Percentiles rank a stretch among this genome's conserved stretches.
Conservation (phyloP, 441 rosid genomes). For the Populus hybrid region DNA sequence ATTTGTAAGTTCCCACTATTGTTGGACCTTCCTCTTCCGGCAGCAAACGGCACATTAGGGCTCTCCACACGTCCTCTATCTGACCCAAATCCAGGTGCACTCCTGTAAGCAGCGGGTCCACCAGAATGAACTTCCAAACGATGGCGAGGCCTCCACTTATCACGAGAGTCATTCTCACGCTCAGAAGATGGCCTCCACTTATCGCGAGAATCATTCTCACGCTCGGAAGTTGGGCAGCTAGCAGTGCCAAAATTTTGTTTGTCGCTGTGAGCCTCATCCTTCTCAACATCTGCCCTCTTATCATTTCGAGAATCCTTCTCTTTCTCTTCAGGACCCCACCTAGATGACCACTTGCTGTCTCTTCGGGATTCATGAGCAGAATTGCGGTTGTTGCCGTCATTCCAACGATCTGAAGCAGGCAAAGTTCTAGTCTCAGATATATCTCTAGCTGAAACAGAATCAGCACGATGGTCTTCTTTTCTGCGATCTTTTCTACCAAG, state of each 20-base stretch:
- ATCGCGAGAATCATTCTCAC: slow-evolving; percentile 84
- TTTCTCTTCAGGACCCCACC: slow-evolving; percentile 99
- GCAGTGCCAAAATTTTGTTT: slow-evolving; percentile 40
- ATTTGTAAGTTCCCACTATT: slow-evolving; percentile 6
- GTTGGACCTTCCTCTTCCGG: slow-evolving; percentile 70
- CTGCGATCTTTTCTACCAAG: slow-evolving; percentile 80
- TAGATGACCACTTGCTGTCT: slow-evolving; percentile 95
- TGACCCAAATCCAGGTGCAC: slow-evolving; percentile 65
- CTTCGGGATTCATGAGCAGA: slow-evolving; percentile 58
- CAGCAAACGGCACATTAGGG: slow-evolving; percentile 53
- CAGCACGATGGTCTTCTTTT: slow-evolving; percentile 73
- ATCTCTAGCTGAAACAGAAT: slow-evolving; percentile 49
- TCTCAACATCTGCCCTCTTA: slow-evolving; percentile 60
- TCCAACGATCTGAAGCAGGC: slow-evolving; percentile 68
- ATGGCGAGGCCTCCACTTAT: slow-evolving; percentile 62
- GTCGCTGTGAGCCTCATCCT: slow-evolving; percentile 58
- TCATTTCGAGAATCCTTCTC: slow-evolving; percentile 74
- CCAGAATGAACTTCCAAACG: slow-evolving; percentile 30
- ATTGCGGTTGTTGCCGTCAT: slow-evolving; percentile 47
- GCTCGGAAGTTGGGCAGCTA: slow-evolving; percentile 51
- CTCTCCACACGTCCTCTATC: slow-evolving; percentile 65
- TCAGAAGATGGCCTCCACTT: slow-evolving; percentile 67
- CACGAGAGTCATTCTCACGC: slow-evolving; percentile 87
- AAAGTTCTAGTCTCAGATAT: slow-evolving; percentile 48
- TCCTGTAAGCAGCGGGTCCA: slow-evolving; percentile 22